phyloP scores from a whole-genome alignment of 2,329 filamentous ascomycete species.

The Claviceps spartinae region DNA sequence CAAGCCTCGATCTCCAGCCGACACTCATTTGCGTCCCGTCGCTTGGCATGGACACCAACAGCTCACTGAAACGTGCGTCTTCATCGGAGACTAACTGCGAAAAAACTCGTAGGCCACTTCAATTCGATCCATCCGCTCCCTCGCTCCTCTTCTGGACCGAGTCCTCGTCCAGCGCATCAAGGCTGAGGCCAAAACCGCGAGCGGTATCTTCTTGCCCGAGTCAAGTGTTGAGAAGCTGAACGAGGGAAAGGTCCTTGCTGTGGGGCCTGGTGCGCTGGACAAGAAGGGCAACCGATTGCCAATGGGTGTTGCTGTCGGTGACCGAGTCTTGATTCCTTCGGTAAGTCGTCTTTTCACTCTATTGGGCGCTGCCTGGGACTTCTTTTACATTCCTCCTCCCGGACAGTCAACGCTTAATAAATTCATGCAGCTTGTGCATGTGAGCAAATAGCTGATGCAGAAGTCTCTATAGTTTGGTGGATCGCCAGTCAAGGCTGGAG shows the following conservation, averaged over 20 bases:
- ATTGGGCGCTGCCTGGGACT: neutral
- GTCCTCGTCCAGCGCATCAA: constrained; percentile 97
- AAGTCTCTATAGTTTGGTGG: constrained; percentile 59
- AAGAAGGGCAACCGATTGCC: constrained; percentile 79
- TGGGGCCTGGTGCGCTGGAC: constrained; percentile 78
- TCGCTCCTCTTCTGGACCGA: constrained; percentile 92
- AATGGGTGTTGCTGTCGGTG: constrained; percentile 70
- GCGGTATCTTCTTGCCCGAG: constrained; percentile 96
- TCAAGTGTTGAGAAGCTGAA: constrained; percentile 95
- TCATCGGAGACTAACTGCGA: neutral
- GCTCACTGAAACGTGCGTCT: too few relatives aligned
- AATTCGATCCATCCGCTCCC: constrained; percentile 88
- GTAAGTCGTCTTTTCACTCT: constrained; percentile 33
- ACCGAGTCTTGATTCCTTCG: constrained; percentile 92
- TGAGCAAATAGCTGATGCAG: neutral
- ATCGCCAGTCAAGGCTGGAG: constrained; percentile 89
- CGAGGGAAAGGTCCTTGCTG: constrained; percentile 90
- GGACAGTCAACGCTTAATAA: neutral
- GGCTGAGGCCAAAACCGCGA: constrained; percentile 89
- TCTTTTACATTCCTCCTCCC: neutral
- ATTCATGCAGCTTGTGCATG: too few relatives aligned
- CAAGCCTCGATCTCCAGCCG: neutral
- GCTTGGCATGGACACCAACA: neutral
- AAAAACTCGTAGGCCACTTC: constrained; percentile 43
- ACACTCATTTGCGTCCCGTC: neutral